These are phyloP conservation scores for Pestalotiopsis sp. DNA, from an alignment of 2,329 filamentous ascomycete species.

Conservation along the genomic window DNA sequence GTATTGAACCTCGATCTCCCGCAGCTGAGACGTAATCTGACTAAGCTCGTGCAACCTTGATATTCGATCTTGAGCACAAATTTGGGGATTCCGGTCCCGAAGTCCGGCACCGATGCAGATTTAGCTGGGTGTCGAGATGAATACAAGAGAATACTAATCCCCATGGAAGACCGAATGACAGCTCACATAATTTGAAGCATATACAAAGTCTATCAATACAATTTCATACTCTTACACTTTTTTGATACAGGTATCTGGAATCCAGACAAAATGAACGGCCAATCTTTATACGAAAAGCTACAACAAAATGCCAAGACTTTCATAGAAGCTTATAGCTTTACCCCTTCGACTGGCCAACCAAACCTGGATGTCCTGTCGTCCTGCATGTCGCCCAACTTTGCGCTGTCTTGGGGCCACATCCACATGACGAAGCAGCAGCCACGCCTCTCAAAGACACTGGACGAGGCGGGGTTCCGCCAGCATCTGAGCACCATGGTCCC, in stretches of 20 bases:
- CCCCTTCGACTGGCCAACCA: background rate
- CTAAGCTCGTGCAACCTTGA: background rate
- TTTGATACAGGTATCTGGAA: background rate
- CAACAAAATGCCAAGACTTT: background rate
- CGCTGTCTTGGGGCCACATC: background rate
- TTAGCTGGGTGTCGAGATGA: background rate
- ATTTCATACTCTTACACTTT: background rate
- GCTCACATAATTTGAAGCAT: background rate
- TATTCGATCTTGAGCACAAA: background rate
- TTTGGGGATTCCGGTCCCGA: background rate
- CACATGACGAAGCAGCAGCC: background rate
- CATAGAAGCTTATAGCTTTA: slow-evolving; percentile 1
- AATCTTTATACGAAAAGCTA: background rate
- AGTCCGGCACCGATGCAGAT: background rate
- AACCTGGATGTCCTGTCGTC: background rate
- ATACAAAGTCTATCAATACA: background rate
- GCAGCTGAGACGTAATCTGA: background rate
- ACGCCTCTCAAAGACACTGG: background rate
- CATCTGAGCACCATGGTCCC: slow-evolving; percentile 1
- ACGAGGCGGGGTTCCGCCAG: background rate
- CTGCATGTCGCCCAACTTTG: background rate
- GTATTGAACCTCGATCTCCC: background rate
- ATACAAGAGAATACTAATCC: background rate
- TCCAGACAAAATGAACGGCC: background rate
- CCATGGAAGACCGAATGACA: background rate